phyloP scores from a whole-genome alignment of 2,329 filamentous ascomycete species.

The Trichoderma sp. region DNA sequence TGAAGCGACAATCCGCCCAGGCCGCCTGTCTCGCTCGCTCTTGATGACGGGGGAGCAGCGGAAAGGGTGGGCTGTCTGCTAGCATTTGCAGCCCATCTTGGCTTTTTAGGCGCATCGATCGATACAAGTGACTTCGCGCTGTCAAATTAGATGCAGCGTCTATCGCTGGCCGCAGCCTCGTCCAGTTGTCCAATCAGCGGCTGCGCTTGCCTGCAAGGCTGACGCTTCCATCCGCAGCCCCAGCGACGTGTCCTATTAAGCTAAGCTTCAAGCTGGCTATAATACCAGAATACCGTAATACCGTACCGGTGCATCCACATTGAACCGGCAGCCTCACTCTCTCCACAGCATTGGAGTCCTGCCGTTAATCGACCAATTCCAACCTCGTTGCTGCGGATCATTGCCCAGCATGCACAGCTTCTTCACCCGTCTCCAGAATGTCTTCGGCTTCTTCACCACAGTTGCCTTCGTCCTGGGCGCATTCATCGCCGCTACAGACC shows the following conservation, averaged over 20 bases:
- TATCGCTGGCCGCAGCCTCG: background rate
- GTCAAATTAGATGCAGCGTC: background rate
- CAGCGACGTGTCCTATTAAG: conserved; percentile 19
- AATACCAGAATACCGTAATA: background rate
- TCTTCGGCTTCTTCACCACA: conserved; percentile 97
- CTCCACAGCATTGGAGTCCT: background rate
- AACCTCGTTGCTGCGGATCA: background rate
- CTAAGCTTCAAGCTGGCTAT: background rate
- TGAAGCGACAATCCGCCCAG: background rate
- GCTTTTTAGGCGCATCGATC: background rate
- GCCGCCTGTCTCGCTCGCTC: background rate
- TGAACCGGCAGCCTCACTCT: background rate
- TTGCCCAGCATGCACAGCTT: conserved; percentile 74
- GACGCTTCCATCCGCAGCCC: background rate
- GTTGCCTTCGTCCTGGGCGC: conserved; percentile 78
- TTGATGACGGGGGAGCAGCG: background rate
- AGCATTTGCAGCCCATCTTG: background rate
- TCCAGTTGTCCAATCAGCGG: background rate
- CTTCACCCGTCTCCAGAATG: conserved; percentile 79
- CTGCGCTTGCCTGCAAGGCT: conserved; percentile 1
- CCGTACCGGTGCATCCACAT: background rate
- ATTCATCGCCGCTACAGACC: conserved; percentile 76
- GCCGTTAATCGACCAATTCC: background rate
- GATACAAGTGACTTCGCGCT: background rate
- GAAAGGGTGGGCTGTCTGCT: background rate